These are phyloP conservation scores for Phlebiopsis flavidoalba DNA, from an alignment of 768 basidiomycete genomes.

Conservation along the genomic window DNA sequence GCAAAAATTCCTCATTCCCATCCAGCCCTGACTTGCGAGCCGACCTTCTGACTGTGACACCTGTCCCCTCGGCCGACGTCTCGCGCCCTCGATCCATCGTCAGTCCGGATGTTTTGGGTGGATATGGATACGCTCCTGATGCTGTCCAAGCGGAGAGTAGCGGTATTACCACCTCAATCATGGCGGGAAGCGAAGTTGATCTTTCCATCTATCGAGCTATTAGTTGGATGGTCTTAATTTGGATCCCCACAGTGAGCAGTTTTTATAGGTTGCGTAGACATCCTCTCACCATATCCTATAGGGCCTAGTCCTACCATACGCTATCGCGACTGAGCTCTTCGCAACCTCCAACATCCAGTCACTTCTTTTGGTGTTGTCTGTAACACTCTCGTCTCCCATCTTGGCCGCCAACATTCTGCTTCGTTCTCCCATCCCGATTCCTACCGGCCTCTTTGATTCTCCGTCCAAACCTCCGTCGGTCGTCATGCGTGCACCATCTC, in stretches of 20 bases:
- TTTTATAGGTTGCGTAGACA: neutral
- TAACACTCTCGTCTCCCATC: slow-evolving; percentile 65
- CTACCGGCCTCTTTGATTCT: slow-evolving; percentile 56
- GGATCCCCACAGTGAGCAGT: slow-evolving; percentile 61
- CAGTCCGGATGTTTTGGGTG: slow-evolving; percentile 59
- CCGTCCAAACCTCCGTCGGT: slow-evolving; percentile 37
- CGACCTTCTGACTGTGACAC: neutral
- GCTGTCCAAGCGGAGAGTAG: slow-evolving; percentile 49
- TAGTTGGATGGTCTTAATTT: slow-evolving; percentile 64
- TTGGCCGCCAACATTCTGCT: slow-evolving; percentile 57
- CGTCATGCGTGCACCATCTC: slow-evolving; percentile 42
- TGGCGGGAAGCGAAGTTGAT: slow-evolving; percentile 44
- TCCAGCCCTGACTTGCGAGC: slow-evolving; percentile 36
- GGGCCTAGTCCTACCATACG: slow-evolving; percentile 62
- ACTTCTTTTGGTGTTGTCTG: slow-evolving; percentile 53
- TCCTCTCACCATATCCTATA: slow-evolving; percentile 20
- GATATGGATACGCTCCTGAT: slow-evolving; percentile 56
- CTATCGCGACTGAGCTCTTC: slow-evolving; percentile 36
- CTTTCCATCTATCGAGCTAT: slow-evolving; percentile 49
- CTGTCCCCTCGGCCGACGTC: slow-evolving; percentile 27
- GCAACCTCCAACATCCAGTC: slow-evolving; percentile 34
- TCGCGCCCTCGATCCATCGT: slow-evolving; percentile 49
- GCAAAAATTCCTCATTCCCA: slow-evolving; percentile 30
- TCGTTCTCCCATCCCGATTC: slow-evolving; percentile 61
- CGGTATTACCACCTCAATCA: slow-evolving; percentile 37